Conservation (phyloP, 108 stramenopile species). For the Chaetoceros muelleri region DNA sequence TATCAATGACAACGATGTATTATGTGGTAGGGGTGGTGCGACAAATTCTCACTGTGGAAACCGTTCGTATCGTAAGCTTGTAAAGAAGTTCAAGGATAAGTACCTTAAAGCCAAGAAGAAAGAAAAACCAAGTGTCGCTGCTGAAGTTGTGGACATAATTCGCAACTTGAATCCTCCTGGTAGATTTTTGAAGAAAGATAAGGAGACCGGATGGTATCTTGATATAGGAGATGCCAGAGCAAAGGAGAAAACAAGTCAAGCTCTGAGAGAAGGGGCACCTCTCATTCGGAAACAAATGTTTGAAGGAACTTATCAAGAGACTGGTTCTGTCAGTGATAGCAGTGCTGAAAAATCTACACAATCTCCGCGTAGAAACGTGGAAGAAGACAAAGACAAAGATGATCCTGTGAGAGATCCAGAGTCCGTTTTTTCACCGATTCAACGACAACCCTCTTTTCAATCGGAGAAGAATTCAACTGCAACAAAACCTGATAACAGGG, state of each 20-base stretch:
- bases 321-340: neutral
- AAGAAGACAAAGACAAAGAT: neutral
- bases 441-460: no score
- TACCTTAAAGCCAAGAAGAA: slow-evolving; percentile 65
- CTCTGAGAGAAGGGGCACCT: slow-evolving; percentile 49
- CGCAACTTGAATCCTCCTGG: slow-evolving; percentile 19
- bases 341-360: neutral
- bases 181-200: slow-evolving; percentile 27
- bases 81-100: slow-evolving; percentile 37
- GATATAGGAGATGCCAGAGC: slow-evolving; percentile 30
- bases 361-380: neutral
- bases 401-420: no score
- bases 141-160: slow-evolving; percentile 32
- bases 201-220: slow-evolving; percentile 9
- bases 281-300: slow-evolving; percentile 20
- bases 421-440: no score
- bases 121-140: slow-evolving; percentile 66
- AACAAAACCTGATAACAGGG: neutral
- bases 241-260: slow-evolving; percentile 45
- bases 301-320: neutral
- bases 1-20: slow-evolving; percentile 46
- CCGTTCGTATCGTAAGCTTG: slow-evolving; percentile 51
- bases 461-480: neutral
- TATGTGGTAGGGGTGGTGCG: slow-evolving; percentile 70
- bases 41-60: slow-evolving; percentile 72